A percentile compares a stretch with the other conserved stretches of the same genome.
Conservation (phyloP, 495 filamentous ascomycete genomes). For the Ramalina intermedia region DNA sequence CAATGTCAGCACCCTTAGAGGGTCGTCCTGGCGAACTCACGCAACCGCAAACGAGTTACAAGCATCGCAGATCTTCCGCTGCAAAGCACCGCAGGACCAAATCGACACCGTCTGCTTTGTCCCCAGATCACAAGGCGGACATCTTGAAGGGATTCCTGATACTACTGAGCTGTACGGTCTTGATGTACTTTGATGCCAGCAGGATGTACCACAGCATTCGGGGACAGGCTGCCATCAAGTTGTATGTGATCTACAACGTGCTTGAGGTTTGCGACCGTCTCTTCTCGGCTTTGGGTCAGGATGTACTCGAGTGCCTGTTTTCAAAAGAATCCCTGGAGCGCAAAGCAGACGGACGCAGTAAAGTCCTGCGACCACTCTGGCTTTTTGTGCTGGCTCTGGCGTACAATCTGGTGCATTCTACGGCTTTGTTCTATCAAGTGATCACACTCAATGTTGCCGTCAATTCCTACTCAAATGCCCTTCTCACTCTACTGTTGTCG, state of each 20-base stretch:
- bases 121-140: conserved; percentile 87
- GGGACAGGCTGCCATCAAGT: conserved; percentile 89
- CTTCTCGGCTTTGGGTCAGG: conserved; percentile 81
- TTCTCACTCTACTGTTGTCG: conserved; percentile 79
- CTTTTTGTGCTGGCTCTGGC: conserved; percentile 77
- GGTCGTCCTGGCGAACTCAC: neutral
- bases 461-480: conserved; percentile 94
- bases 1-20: neutral
- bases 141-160: conserved; percentile 80
- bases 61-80: conserved; percentile 15
- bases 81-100: conserved; percentile 60
- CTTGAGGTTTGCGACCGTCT: conserved; percentile 81
- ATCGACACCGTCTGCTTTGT: conserved; percentile 69
- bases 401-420: conserved; percentile 79
- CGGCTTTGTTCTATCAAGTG: conserved; percentile 87
- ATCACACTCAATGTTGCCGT: conserved; percentile 96
- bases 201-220: conserved; percentile 97
- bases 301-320: conserved; percentile 91
- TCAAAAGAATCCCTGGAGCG: conserved; percentile 83
- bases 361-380: conserved; percentile 77
- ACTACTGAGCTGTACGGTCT: conserved; percentile 61
- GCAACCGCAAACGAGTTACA: conserved; percentile 2
- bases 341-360: conserved; percentile 75
- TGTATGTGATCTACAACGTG: conserved; percentile 97
- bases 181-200: conserved; percentile 91